Evolutionary conservation across 2,329 filamentous ascomycete genomes (phyloP), one percentile per base, ranked within the genome.

Genomic region (Penicillium expansum): DNA sequence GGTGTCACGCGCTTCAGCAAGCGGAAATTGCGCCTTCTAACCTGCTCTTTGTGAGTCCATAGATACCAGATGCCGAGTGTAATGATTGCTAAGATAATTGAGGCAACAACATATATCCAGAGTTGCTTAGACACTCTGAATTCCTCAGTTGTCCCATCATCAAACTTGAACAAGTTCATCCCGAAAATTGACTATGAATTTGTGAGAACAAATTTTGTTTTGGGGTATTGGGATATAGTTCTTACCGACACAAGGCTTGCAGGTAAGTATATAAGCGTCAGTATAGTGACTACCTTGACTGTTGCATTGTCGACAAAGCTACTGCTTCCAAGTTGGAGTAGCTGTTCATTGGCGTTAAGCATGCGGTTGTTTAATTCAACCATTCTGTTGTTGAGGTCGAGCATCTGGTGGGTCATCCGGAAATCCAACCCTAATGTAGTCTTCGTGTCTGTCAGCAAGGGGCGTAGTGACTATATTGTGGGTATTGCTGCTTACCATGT

Each of bases 221-320:
- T 9, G 9, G 8, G 9, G 7, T 5, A 3, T 30, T 4, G 20
- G 13, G 27, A 8, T 18, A 13, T 14, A 32, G 37, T 27, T 65
- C 68, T 61, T 56, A 75, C 72, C 6, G 71, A 71, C 1, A 74
- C 69, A 54, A 75, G 74, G 10, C 72, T 74, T 11, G 71, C 67
- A 3, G 74, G 72, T 6, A 71, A 52, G 52, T 70, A 71, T n/a
- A 68, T 65, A 4, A 71, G 37, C 1, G 68, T 69, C 9, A 71
- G 62, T 0, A 72, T 37, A 1, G 68, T 69, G 8, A 70, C 62
- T 2, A 68, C 58, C 14, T 59, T 62, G 14, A 70, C 62, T 0
- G 67, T 70, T 5, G 61, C 61, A 49, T 63, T 68, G 18, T 70
- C 68, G 32, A 69, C 62, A 7, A 69, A 55, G 27, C 16, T 53